Evolutionary conservation across 768 basidiomycete species (phyloP), one percentile per base, ranked within the genome.

Genomic region (Auricularia sp.): DNA sequence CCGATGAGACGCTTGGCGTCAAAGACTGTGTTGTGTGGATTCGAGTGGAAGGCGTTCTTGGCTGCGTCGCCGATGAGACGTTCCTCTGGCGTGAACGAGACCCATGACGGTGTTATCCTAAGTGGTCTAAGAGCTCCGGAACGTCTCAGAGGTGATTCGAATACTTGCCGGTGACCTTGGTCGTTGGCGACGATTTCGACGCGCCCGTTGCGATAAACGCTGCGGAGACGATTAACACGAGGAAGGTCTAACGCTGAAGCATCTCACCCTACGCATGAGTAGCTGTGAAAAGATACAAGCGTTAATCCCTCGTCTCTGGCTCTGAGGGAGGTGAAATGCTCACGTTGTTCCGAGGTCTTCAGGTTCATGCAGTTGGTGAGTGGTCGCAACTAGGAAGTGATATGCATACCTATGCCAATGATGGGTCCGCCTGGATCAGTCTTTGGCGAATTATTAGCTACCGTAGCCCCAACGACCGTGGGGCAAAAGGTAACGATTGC

Each of bases 21-120:
- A 66, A 80, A 80, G 35, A 80, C 75, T 62, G 79, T 80, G 74
- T 81, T 82, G 65, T 73, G 66, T 44, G 82, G 78, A 74, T 82
- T 76, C 70, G 77, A 69, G 70, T 78, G 72, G 66, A 77, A 78
- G 70, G 81, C 77, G 74, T 82, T 81, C 76, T 82, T 82, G n/a
- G 81, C 81, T 62, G 78, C 77, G 65, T 82, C 81, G 68, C 81
- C 81, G 71, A 82, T 76, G 56, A 67, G 56, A 11, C 66, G 54
- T 29, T 64, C 66, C 29, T 64, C 35, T 3, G 64, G 63, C 4
- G 54, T 64, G 66, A 67, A 67, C 33, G 63, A 61, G 24, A 67
- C 66, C 66, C 66, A 67, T 14, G 66, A 67, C 18, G 66, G 66
- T 29, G 66, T 67, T 16, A 67, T 67, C 10, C 66, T 59, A 18